These are phyloP conservation scores for Diaporthe ilicicola DNA, from an alignment of 2,329 filamentous ascomycete genomes.

Conservation along the genomic window DNA sequence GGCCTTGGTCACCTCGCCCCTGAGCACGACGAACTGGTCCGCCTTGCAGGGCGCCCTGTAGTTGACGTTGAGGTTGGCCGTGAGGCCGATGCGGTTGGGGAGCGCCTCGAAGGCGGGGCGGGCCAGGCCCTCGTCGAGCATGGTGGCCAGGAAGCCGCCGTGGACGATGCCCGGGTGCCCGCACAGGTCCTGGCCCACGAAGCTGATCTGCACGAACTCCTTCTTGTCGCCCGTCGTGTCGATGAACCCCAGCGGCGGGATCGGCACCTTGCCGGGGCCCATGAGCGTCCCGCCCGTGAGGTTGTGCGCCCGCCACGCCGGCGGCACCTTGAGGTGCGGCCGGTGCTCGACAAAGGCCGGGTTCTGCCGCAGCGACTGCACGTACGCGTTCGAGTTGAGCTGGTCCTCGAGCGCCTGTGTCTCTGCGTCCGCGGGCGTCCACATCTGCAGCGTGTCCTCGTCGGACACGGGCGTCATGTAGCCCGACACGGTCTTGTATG, in stretches of 20 bases:
- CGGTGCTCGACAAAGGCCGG: conserved; percentile 77
- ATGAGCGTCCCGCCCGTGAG: conserved; percentile 83
- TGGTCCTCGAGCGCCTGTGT: conserved; percentile 71
- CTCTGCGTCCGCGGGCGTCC: conserved; percentile 63
- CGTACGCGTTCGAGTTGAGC: conserved; percentile 80
- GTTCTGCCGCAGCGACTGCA: conserved; percentile 71
- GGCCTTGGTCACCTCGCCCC: conserved; percentile 81
- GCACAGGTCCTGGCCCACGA: conserved; percentile 82
- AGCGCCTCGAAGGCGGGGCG: conserved; percentile 88
- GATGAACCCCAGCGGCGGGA: conserved; percentile 82
- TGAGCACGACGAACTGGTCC: conserved; percentile 78
- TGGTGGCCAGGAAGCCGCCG: conserved; percentile 88
- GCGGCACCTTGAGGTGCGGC: conserved; percentile 87
- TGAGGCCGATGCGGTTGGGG: conserved; percentile 86
- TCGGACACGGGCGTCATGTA: conserved; percentile 67
- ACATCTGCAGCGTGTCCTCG: conserved; percentile 76
- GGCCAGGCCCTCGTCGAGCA: conserved; percentile 90
- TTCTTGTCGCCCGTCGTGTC: conserved; percentile 69
- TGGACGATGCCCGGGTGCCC: conserved; percentile 93
- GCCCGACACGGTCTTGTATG: conserved; percentile 55
- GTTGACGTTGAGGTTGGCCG: conserved; percentile 83
- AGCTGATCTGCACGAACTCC: conserved; percentile 75
- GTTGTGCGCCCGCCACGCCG: conserved; percentile 73
- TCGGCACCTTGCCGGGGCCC: conserved; percentile 77
- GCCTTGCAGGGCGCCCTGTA: conserved; percentile 85